Evolutionary conservation across 164 flowering plant species (phyloP), one percentile per base, ranked within the genome.

Genomic region (Magnolia officinalis): DNA sequence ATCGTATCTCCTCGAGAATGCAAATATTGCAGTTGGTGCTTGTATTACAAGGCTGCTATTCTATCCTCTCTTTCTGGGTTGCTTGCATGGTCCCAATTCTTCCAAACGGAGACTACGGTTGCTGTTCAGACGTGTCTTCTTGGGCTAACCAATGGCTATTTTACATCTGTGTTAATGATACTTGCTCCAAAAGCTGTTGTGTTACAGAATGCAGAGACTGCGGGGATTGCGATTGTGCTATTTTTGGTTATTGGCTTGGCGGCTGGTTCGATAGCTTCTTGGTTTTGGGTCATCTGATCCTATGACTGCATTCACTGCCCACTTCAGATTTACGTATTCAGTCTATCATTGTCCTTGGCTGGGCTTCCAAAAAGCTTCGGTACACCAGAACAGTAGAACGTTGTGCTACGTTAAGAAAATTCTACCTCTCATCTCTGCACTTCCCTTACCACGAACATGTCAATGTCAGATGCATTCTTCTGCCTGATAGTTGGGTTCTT

Each of bases 31-130:
- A 0, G 83, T 96, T 68, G 90, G 90, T 73, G 89, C 88, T 31
- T 82, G 87, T 18, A 78, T 85, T 49, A 89, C 77, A 4, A 88
- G 99, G 77, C 71, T 96, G 78, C 63, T 94, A 73, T 91, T 96
- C 81, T 88, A 83, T 80, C 99, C 98, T 6, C 89, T 96, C 50
- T 95, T 89, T 86, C 82, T 81, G 31, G 89, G 80, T 23, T 94
- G 99, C 81, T 84, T 96, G 86, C 98, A 92, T 76, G 99, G 99
- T 21, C 99, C 98, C 8, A 37, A 49, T 82, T 94, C 74, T 86
- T 96, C 77, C 78, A 92, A 24, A 88, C 96, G 0, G 99, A 96
- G 86, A n/a, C 87, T 76, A 95, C 95, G 0, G 97, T 96, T 37
- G 85, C 87, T 0, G 11, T 92, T n/a, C 79, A 94, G 78, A 92